Percentiles rank a stretch among this genome's conserved stretches.
phyloP scores from a whole-genome alignment of 345 rosid species.

The Heritiera littoralis region DNA sequence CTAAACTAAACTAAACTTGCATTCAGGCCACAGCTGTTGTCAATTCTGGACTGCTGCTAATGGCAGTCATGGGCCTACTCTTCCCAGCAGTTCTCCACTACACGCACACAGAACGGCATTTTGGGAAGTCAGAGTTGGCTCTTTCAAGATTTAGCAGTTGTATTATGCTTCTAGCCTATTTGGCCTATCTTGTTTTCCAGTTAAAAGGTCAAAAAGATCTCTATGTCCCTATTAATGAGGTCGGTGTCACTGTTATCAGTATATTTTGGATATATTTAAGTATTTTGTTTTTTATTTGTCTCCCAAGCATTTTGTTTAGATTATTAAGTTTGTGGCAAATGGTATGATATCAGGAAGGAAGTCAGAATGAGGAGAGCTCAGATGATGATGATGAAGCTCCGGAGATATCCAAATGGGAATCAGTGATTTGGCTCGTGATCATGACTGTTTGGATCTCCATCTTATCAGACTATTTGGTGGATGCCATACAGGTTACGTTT shows the following conservation, averaged over 20 bases:
- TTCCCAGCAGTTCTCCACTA: slow-evolving; percentile 92
- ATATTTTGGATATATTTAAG: slow-evolving; percentile 12
- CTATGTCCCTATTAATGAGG: slow-evolving; percentile 64
- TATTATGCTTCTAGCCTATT: slow-evolving; percentile 86
- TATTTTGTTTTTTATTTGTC: background rate
- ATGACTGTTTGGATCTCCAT: slow-evolving; percentile 90
- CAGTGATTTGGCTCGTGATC: slow-evolving; percentile 78
- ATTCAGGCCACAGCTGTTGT: slow-evolving; percentile 77
- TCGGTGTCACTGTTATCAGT: slow-evolving; percentile 24
- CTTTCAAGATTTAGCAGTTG: slow-evolving; percentile 98
- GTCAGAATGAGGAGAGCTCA: slow-evolving; percentile 40
- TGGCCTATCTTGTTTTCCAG: slow-evolving; percentile 84
- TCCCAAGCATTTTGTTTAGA: slow-evolving; percentile 19
- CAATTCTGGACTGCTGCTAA: slow-evolving; percentile 85
- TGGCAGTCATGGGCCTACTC: slow-evolving; percentile 97
- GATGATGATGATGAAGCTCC: slow-evolving; percentile 56
- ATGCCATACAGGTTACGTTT: slow-evolving; percentile 68
- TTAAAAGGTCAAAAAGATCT: slow-evolving; percentile 53
- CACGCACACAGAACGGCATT: slow-evolving; percentile 88
- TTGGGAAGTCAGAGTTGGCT: slow-evolving; percentile 81
- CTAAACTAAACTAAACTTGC: slow-evolving; percentile 33
- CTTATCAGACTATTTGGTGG: slow-evolving; percentile 86
- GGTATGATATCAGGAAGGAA: slow-evolving; percentile 56
- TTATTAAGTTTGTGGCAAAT: slow-evolving; percentile 25
- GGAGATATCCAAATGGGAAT: slow-evolving; percentile 82